Evolutionary conservation across 1,284 basidiomycete genomes (phyloP), one percentile per base, ranked within the genome.

Genomic region (Amylostereum chailletii): DNA sequence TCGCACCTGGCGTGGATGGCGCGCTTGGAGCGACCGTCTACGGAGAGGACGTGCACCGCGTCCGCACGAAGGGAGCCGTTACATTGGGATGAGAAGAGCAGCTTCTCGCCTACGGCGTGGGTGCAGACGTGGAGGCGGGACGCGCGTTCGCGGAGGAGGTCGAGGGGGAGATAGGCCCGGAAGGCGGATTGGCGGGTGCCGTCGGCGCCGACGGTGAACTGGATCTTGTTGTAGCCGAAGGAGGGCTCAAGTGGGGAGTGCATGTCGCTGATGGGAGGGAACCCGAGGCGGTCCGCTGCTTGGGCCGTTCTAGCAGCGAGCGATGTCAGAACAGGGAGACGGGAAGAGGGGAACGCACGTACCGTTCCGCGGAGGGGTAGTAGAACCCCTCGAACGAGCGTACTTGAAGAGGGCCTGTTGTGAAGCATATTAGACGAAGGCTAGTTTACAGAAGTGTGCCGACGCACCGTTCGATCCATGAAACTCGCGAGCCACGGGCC

Each of bases 171-270:
- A 29, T 45, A 50, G 5, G 48, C 48, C 43, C 48, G 48, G 30
- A 45, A 50, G 7, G 48, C 41, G 6, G 48, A 50, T 27, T 43
- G 42, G 5, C 48, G 48, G 7, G 19, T 32, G 7, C 48, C 48
- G 19, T 32, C 30, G 1, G 48, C 34, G 30, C 34, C 48, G 6
- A 50, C n/a, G n/a, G 48, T 38, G 38, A 45, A 50, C 34, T 50
- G 48, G 43, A 45, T 45, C 42, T 50, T 50, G 44, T 45, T 46
- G 29, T 31, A 46, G 6, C 48, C 48, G 11, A 50, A 34, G 44
- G 34, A 34, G 3, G 48, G 48, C 27, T 46, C 48, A 3, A 50
- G 37, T 0, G 48, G 48, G 11, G 48, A 50, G 30, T 45, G 48
- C 48, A 50, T 50, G 33, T 46, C 48, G 9, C 27, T 7, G 32